Conservation (phyloP, 331 rosid genomes). For the Rhamnella rubrinervis region DNA sequence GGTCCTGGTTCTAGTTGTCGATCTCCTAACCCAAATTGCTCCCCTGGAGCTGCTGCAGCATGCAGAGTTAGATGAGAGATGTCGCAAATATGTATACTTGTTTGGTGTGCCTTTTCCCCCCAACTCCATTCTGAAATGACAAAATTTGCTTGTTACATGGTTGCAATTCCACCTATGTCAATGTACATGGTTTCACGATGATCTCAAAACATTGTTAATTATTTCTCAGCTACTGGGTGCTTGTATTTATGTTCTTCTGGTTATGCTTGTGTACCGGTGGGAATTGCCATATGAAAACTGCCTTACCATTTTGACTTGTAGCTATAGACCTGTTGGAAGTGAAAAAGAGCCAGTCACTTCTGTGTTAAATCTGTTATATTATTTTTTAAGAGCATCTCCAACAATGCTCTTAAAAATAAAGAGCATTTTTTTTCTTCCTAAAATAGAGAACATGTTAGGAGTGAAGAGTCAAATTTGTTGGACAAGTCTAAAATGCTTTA, state of each 20-base stretch:
- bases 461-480: too few relatives aligned
- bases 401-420: too few relatives aligned
- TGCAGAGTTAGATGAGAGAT: constrained; percentile 81
- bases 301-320: constrained; percentile 3
- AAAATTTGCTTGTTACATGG: constrained; percentile 22
- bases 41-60: constrained; percentile 78
- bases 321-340: neutral
- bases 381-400: too few relatives aligned
- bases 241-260: constrained; percentile 10
- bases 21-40: constrained; percentile 89
- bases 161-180: constrained; percentile 11
- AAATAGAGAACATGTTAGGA: too few relatives aligned
- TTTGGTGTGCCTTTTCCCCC: constrained; percentile 30
- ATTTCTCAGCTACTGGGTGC: constrained; percentile 13
- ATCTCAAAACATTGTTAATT: constrained; percentile 18
- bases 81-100: constrained; percentile 30
- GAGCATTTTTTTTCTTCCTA: too few relatives aligned
- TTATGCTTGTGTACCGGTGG: neutral
- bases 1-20: constrained; percentile 79
- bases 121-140: constrained; percentile 29
- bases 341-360: too few relatives aligned
- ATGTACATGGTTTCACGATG: constrained; percentile 23
- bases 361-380: too few relatives aligned
- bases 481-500: too few relatives aligned
- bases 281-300: neutral